Evolutionary conservation across 2,329 filamentous ascomycete genomes (phyloP).

Genomic region (Xylaria sp.): DNA sequence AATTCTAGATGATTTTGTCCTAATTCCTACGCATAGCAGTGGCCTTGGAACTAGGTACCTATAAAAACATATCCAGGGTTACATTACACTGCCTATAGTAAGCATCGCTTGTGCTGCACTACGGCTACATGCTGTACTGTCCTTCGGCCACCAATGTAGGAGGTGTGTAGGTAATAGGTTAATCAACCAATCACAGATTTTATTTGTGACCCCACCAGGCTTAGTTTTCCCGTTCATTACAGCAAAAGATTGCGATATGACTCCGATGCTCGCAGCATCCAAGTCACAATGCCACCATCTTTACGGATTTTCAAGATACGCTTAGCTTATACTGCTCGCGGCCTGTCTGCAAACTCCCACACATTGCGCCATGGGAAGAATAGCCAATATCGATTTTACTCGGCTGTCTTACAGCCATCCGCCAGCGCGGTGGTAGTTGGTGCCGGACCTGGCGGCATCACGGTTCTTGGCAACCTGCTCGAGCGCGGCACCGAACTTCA

Average conservation of each 20-base stretch:
- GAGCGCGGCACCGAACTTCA: slow-evolving; percentile 55
- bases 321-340: slow-evolving; percentile 14
- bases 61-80: not conserved
- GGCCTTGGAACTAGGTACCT: not conserved
- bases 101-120: not conserved
- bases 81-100: no score
- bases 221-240: slow-evolving; percentile 3
- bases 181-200: not conserved
- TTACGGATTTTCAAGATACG: slow-evolving; percentile 22
- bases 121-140: not conserved
- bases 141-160: no score
- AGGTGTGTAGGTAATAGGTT: no score
- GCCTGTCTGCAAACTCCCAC: not conserved
- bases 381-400: slow-evolving; percentile 52
- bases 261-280: slow-evolving; percentile 19
- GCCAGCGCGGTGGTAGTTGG: slow-evolving; percentile 64
- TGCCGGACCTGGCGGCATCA: slow-evolving; percentile 68
- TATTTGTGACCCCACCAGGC: not conserved
- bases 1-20: not conserved
- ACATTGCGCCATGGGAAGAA: slow-evolving; percentile 16
- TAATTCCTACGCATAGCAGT: not conserved
- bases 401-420: slow-evolving; percentile 27
- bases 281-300: slow-evolving; percentile 26
- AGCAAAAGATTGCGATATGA: slow-evolving; percentile 2
- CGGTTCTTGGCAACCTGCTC: slow-evolving; percentile 69